These are phyloP conservation scores for Castanopsis chinensis DNA, from an alignment of 306 rosid genomes.

Conservation along the genomic window DNA sequence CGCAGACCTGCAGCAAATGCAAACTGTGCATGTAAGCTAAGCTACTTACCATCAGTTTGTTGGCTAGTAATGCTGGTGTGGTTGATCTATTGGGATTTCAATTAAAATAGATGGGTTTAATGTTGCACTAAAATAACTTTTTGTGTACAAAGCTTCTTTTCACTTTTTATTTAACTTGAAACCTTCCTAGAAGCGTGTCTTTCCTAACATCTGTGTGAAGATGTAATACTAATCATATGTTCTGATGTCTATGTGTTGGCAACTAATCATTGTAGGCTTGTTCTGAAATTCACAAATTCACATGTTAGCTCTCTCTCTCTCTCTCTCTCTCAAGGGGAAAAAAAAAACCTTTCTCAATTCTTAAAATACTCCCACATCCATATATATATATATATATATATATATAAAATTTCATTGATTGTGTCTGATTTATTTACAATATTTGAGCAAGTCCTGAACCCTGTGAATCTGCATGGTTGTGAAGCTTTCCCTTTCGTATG, in stretches of 20 bases:
- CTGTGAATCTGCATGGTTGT: no score
- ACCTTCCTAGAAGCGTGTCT: no score
- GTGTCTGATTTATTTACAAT: neutral
- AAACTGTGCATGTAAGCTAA: conserved; percentile 68
- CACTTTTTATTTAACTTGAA: no score
- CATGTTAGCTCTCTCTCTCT: neutral
- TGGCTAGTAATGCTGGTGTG: neutral
- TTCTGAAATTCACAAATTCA: no score
- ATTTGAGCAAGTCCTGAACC: neutral
- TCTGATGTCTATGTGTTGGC: neutral
- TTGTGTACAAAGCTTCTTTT: no score
- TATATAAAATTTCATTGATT: neutral
- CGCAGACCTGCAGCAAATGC: conserved; percentile 88
- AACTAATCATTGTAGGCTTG: neutral
- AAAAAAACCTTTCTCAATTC: neutral
- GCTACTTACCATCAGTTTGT: neutral
- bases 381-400: no score
- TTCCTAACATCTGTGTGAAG: no score
- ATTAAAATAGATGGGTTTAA: neutral
- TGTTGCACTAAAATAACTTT: no score
- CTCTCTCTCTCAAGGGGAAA: no score
- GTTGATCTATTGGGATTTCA: neutral
- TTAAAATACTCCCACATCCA: neutral
- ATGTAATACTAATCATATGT: neutral
- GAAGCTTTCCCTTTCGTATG: no score